phyloP scores from a whole-genome alignment of 2,329 filamentous ascomycete species.

The Claviceps humidiphila region DNA sequence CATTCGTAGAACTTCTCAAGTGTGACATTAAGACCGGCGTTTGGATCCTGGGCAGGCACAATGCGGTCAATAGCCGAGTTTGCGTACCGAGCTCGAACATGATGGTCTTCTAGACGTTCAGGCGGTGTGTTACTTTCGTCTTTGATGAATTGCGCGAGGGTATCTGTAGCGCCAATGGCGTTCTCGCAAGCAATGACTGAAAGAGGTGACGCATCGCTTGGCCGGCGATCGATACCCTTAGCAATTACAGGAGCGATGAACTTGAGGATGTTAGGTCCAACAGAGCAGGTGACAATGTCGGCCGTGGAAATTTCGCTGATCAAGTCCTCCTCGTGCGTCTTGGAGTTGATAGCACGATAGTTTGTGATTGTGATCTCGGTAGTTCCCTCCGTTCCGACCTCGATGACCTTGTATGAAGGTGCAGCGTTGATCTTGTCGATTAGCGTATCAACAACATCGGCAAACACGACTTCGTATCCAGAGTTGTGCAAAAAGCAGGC shows the following conservation, averaged over 20 bases:
- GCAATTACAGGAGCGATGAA: constrained; percentile 94
- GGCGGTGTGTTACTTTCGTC: constrained; percentile 56
- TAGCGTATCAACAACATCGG: constrained; percentile 78
- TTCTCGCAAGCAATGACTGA: constrained; percentile 98
- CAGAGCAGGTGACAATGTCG: constrained; percentile 89
- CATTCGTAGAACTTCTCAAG: constrained; percentile 99
- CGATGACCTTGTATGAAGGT: constrained; percentile 77
- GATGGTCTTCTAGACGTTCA: constrained; percentile 53
- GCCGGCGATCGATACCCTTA: constrained; percentile 75
- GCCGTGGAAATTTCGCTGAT: constrained; percentile 76
- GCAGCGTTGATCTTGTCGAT: constrained; percentile 67
- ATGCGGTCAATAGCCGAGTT: constrained; percentile 99
- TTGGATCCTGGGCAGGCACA: constrained; percentile 74
- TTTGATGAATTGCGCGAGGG: constrained; percentile 70
- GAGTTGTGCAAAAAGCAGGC: constrained; percentile 89
- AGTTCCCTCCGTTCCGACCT: constrained; percentile 77
- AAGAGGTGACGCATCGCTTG: constrained; percentile 50
- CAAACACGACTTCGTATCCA: constrained; percentile 90
- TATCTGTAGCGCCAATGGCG: constrained; percentile 86
- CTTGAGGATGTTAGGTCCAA: constrained; percentile 89
- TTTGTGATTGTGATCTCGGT: constrained; percentile 75
- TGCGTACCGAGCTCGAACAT: constrained; percentile 72
- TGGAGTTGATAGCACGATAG: constrained; percentile 95
- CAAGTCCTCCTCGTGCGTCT: constrained; percentile 67
- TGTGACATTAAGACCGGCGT: constrained; percentile 76